Conservation (phyloP, 495 filamentous ascomycete species). For the Aspergillus heteromorphus region DNA sequence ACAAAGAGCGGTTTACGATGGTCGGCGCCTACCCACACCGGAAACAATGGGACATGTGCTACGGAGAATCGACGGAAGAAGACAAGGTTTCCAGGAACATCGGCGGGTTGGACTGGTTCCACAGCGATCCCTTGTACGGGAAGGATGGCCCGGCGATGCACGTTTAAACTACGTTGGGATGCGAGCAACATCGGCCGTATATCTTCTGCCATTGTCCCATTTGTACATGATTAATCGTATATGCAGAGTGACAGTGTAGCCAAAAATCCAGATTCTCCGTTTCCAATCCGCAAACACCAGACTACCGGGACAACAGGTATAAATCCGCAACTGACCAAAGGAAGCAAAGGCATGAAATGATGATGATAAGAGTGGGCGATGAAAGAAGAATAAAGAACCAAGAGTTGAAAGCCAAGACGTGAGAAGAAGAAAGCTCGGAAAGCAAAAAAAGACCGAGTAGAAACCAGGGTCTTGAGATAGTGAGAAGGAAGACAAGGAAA, state of each 20-base stretch:
- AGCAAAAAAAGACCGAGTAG: neutral
- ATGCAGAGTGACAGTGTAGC: constrained; percentile 9
- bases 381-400: neutral
- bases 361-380: neutral
- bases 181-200: neutral
- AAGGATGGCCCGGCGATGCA: constrained; percentile 46
- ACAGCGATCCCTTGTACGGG: constrained; percentile 56
- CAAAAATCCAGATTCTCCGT: neutral
- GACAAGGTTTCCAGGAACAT: constrained; percentile 41
- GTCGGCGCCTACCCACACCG: constrained; percentile 58
- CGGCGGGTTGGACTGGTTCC: constrained; percentile 48
- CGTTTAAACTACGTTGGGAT: constrained; percentile 14
- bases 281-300: neutral
- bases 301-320: constrained; percentile 1
- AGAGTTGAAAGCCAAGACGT: neutral
- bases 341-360: neutral
- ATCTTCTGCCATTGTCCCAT: neutral
- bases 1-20: constrained; percentile 51
- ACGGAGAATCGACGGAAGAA: constrained; percentile 51
- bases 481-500: neutral
- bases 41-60: constrained; percentile 65
- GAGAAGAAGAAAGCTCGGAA: neutral
- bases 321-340: neutral
- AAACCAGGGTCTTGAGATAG: neutral
- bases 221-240: constrained; percentile 12